phyloP scores from a whole-genome alignment of 805 yeast species.

The Lachancea cidri region DNA sequence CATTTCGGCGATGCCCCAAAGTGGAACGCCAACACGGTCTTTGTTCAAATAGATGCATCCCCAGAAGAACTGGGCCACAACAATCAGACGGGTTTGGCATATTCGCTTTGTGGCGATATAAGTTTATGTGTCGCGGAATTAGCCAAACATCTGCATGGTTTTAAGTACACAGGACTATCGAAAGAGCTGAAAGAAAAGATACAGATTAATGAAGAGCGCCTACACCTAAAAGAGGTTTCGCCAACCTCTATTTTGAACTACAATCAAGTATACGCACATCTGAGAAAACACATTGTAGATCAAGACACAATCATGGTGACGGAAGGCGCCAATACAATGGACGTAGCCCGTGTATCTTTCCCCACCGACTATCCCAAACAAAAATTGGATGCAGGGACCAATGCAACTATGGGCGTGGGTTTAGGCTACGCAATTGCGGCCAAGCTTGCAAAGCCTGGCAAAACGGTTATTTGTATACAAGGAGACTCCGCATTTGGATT shows the following conservation, averaged over 20 bases:
- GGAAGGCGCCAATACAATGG: constrained; percentile 82
- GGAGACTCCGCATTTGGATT: constrained; percentile 81
- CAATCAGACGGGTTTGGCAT: constrained; percentile 29
- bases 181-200: constrained; percentile 13
- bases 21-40: constrained; percentile 40
- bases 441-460: constrained; percentile 40
- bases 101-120: constrained; percentile 56
- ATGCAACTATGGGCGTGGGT: constrained; percentile 76
- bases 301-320: constrained; percentile 42
- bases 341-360: constrained; percentile 58
- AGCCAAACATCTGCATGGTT: constrained; percentile 17
- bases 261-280: constrained; percentile 46
- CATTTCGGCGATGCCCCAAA: constrained; percentile 61
- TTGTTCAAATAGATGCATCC: constrained; percentile 53
- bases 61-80: constrained; percentile 51
- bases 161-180: constrained; percentile 12
- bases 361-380: constrained; percentile 47
- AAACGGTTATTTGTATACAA: constrained; percentile 52
- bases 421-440: constrained; percentile 66
- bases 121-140: constrained; percentile 38
- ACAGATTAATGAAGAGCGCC: constrained; percentile 13
- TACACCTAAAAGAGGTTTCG: constrained; percentile 32
- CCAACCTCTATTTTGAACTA: constrained; percentile 38
- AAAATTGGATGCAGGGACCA: constrained; percentile 67
- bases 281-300: constrained; percentile 39